Conservation (phyloP, 495 filamentous ascomycete species). For the Aspergillus ostianus region DNA sequence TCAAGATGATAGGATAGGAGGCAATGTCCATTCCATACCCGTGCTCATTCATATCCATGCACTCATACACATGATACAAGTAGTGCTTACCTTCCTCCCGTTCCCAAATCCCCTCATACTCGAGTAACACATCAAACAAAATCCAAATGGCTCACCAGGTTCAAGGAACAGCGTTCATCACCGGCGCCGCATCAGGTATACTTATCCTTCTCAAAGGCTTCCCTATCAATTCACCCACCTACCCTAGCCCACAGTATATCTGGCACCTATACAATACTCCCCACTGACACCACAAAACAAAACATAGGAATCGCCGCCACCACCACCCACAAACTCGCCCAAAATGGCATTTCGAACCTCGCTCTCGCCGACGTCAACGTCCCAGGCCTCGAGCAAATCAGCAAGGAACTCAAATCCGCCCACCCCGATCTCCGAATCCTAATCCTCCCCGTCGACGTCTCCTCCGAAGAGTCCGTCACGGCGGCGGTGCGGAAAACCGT, state of each 20-base stretch:
- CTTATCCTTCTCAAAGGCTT: neutral
- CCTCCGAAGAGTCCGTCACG: constrained; percentile 22
- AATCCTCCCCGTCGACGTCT: constrained; percentile 21
- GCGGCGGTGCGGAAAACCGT: constrained; percentile 17
- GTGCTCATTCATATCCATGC: too few species aligned
- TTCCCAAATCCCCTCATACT: neutral
- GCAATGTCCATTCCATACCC: too few species aligned
- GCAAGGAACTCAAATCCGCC: constrained; percentile 10
- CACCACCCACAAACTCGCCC: constrained; percentile 23
- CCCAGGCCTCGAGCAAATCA: constrained; percentile 13
- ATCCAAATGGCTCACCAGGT: constrained; percentile 18
- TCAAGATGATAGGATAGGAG: too few species aligned
- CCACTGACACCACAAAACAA: neutral
- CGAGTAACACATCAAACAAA: too few species aligned
- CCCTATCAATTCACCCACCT: too few species aligned
- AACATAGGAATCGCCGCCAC: constrained; percentile 27
- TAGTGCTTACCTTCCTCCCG: neutral
- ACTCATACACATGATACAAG: neutral
- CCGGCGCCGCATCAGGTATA: constrained; percentile 12
- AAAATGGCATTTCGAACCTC: constrained; percentile 22
- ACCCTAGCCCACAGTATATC: neutral
- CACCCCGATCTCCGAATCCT: constrained; percentile 16
- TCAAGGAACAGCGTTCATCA: constrained; percentile 10
- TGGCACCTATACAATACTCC: too few species aligned
- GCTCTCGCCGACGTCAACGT: constrained; percentile 26